Percentiles rank a stretch among this genome's conserved stretches.
phyloP scores from a whole-genome alignment of 2,329 filamentous ascomycete genomes.

The Nemania sp. region DNA sequence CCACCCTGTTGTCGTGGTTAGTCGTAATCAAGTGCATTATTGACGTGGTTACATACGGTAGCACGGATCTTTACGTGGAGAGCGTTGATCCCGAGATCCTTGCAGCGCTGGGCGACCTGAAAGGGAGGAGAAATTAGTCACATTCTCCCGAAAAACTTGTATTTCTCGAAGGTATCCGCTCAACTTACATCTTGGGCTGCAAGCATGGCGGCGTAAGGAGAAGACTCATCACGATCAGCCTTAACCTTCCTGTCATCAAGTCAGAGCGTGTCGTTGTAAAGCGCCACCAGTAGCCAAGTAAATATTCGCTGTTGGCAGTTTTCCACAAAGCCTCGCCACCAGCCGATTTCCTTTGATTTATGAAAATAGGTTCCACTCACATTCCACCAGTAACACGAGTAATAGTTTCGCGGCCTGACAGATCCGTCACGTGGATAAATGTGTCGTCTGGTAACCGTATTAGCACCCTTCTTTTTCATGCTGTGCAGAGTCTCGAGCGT shows the following conservation, averaged over 20 bases:
- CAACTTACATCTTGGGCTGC: conserved; percentile 86
- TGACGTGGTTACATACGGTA: conserved; percentile 77
- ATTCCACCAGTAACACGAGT: conserved; percentile 99
- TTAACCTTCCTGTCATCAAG: conserved; percentile 80
- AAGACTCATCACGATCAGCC: conserved; percentile 99
- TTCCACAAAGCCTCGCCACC: neutral
- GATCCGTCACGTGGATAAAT: conserved; percentile 99
- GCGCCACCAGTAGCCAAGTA: neutral
- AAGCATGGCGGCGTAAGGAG: conserved; percentile 99
- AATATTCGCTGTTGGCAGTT: neutral
- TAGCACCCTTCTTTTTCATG: neutral
- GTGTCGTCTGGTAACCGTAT: conserved; percentile 60
- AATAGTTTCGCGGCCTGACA: conserved; percentile 96
- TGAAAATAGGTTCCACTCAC: conserved; percentile 13
- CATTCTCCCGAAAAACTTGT: neutral
- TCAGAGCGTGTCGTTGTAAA: neutral
- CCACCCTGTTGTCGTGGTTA: conserved; percentile 46
- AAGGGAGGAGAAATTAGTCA: neutral
- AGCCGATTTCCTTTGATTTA: neutral
- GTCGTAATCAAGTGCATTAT: neutral
- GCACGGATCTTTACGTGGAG: conserved; percentile 99
- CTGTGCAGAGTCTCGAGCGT: neutral
- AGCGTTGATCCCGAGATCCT: conserved; percentile 77
- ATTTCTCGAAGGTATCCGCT: neutral
- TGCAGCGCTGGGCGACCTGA: conserved; percentile 70